Evolutionary conservation across 2,329 filamentous ascomycete species (phyloP).

Genomic region (Arthrobotrys iridis): DNA sequence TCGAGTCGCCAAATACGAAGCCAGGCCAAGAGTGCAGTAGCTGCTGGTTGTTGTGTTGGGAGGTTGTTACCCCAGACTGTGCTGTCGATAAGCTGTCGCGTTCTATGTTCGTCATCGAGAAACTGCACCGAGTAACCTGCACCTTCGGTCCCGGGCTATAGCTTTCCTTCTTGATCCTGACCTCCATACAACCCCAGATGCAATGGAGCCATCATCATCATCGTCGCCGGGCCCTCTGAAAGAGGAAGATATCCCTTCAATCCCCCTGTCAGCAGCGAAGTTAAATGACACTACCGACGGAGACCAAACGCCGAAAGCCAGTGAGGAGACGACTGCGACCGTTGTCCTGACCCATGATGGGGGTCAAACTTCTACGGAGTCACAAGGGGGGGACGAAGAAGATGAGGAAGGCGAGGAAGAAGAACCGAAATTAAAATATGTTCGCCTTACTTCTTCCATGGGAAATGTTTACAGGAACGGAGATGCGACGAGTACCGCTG

Average conservation of each 20-base stretch:
- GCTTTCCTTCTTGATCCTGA: conserved; percentile 7
- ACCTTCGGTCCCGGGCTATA: conserved; percentile 13
- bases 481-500: conserved; percentile 90
- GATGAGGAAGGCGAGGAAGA: conserved; percentile 83
- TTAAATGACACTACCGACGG: conserved; percentile 42
- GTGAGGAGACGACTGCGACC: conserved; percentile 45
- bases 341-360: conserved; percentile 35
- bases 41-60: neutral
- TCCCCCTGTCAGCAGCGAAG: conserved; percentile 41
- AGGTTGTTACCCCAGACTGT: conserved; percentile 26
- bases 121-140: conserved; percentile 5
- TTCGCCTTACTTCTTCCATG: conserved; percentile 82
- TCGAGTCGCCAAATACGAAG: conserved; percentile 27
- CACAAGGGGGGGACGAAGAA: conserved; percentile 65
- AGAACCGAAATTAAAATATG: conserved; percentile 93
- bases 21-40: conserved; percentile 16
- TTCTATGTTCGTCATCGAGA: conserved; percentile 46
- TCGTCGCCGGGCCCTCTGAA: conserved; percentile 46
- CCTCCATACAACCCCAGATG: conserved; percentile 9
- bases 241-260: conserved; percentile 46
- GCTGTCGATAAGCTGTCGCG: conserved; percentile 27
- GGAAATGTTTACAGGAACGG: conserved; percentile 88
- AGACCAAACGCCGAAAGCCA: conserved; percentile 38
- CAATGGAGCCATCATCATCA: conserved; percentile 50
- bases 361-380: conserved; percentile 22